Evolutionary conservation across 2,329 filamentous ascomycete genomes (phyloP).

Genomic region (Verticillium isaacii): DNA sequence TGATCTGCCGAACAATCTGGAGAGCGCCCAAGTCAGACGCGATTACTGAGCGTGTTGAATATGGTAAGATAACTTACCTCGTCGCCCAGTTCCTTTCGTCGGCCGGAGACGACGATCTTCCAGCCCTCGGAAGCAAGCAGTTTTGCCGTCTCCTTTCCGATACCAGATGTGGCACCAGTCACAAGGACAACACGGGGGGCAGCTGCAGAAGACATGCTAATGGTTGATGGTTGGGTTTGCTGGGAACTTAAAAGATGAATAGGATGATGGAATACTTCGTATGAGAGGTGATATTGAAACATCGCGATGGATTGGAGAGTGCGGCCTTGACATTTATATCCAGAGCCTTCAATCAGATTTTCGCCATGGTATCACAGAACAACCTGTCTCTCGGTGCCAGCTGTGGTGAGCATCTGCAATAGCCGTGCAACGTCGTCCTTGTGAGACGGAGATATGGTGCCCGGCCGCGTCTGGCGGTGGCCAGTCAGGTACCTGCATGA

Average conservation of each 20-base stretch:
- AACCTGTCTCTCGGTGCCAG: neutral
- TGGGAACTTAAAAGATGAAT: neutral
- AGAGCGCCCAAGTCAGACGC: neutral
- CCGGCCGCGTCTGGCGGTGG: neutral
- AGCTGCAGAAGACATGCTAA: neutral
- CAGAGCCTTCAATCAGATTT: neutral
- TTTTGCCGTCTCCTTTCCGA: neutral
- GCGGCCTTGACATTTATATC: neutral
- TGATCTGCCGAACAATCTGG: neutral
- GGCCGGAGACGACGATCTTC: neutral
- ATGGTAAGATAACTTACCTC: neutral
- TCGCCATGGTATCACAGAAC: neutral
- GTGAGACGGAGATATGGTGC: neutral
- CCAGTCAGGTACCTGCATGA: neutral
- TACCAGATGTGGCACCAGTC: neutral
- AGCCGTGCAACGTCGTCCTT: neutral
- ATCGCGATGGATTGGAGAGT: neutral
- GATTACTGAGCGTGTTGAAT: neutral
- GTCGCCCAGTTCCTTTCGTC: neutral
- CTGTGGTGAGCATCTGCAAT: neutral
- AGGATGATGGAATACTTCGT: neutral
- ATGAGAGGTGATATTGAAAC: neutral
- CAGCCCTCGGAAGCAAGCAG: neutral
- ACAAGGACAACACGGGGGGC: neutral
- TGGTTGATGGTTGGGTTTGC: neutral